phyloP scores from a whole-genome alignment of 2,329 filamentous ascomycete species.

The Amphichorda felina region DNA sequence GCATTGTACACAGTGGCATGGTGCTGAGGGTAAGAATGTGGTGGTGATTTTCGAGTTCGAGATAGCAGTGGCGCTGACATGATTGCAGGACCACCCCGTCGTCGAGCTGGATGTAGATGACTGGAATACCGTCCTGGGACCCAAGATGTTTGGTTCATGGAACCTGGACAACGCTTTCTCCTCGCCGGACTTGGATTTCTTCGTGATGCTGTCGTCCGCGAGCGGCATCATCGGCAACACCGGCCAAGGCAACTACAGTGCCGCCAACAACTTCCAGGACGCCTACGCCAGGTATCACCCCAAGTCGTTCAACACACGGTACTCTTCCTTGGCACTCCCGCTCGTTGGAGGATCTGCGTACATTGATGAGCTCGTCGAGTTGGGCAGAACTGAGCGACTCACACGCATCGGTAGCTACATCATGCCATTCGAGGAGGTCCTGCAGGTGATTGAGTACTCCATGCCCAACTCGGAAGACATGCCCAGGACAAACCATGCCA shows the following conservation, averaged over 20 bases:
- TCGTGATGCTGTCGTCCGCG: slow-evolving; percentile 29
- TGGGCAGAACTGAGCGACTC: slow-evolving; percentile 41
- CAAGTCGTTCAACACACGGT: slow-evolving; percentile 7
- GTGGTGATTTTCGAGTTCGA: too few relatives aligned
- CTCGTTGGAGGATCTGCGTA: slow-evolving; percentile 37
- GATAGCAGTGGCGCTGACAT: too few relatives aligned
- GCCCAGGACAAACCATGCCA: too few relatives aligned
- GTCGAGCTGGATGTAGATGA: slow-evolving; percentile 20
- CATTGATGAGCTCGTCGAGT: slow-evolving; percentile 32
- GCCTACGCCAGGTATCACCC: slow-evolving; percentile 8
- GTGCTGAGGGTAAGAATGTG: slow-evolving; percentile 11
- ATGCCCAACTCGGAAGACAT: neutral
- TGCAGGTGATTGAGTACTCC: neutral
- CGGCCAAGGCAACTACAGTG: slow-evolving; percentile 23
- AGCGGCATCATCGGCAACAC: slow-evolving; percentile 16
- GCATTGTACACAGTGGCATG: slow-evolving; percentile 11
- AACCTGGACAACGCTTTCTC: slow-evolving; percentile 22
- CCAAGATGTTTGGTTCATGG: slow-evolving; percentile 26
- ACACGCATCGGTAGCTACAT: slow-evolving; percentile 40
- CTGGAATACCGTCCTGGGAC: slow-evolving; percentile 16
- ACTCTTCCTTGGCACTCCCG: slow-evolving; percentile 39
- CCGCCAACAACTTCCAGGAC: slow-evolving; percentile 24
- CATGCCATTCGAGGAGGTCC: slow-evolving; percentile 4
- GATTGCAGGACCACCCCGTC: slow-evolving; percentile 12
- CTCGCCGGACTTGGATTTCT: slow-evolving; percentile 19